Evolutionary conservation across 129 eudicot genomes (phyloP).

Genomic region (Scalesia atractyloides): DNA sequence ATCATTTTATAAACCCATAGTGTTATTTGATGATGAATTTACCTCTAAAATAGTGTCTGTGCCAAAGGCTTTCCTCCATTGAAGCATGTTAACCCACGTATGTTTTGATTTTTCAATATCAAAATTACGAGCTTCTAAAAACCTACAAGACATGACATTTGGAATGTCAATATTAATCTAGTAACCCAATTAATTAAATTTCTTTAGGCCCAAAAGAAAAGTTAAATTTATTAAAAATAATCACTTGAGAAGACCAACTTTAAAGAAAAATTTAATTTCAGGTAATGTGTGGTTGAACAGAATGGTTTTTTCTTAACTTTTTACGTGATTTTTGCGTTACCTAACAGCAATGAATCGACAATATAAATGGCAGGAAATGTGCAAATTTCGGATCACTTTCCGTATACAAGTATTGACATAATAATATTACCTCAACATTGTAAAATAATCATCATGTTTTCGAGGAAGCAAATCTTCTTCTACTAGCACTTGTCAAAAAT

Average conservation of each 20-base stretch:
- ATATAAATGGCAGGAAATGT: too few species aligned
- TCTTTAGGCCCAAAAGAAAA: too few species aligned
- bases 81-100: conserved; percentile 73
- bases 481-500: conserved; percentile 33
- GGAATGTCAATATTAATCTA: too few species aligned
- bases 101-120: conserved; percentile 54
- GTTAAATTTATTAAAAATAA: too few species aligned
- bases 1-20: neutral
- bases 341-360: too few species aligned
- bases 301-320: too few species aligned
- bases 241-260: too few species aligned
- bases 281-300: too few species aligned
- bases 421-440: conserved; percentile 37
- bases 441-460: conserved; percentile 43
- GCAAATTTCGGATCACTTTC: too few species aligned
- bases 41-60: conserved; percentile 58
- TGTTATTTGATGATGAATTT: neutral
- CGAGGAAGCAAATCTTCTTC: conserved; percentile 38
- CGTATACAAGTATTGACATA: neutral
- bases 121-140: conserved; percentile 66
- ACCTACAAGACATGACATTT: conserved; percentile 37
- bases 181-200: neutral
- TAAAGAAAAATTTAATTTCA: too few species aligned
- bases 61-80: conserved; percentile 67
- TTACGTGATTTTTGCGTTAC: too few species aligned